A percentile compares a stretch with the other conserved stretches of the same genome.
Evolutionary conservation across 169 alveolate species (phyloP).

Genomic region (Fabrea salina): DNA sequence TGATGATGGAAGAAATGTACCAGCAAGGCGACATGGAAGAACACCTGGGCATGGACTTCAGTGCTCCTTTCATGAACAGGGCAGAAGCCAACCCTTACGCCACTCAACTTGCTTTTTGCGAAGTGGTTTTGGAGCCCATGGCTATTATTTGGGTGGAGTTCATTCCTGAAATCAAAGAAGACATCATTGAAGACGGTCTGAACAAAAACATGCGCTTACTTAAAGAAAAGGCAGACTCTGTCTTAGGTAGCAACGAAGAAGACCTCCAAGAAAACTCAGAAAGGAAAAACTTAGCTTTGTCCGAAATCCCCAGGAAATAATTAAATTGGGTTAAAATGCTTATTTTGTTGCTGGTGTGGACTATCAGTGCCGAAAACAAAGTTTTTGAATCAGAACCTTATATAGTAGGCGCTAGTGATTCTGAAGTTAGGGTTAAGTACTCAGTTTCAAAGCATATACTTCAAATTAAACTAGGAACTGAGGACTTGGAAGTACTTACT

Average conservation of each 20-base stretch:
- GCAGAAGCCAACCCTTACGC: constrained; percentile 53
- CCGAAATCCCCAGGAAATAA: no score
- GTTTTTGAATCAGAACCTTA: neutral
- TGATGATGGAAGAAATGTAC: constrained; percentile 66
- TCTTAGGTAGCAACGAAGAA: neutral
- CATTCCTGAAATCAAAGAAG: constrained; percentile 37
- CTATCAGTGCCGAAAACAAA: neutral
- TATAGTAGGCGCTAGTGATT: neutral
- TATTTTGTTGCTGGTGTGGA: neutral
- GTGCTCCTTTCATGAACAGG: constrained; percentile 47
- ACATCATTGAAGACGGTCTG: constrained; percentile 36
- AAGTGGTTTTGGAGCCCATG: constrained; percentile 58
- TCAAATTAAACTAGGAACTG: neutral
- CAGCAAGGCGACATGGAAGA: constrained; percentile 66
- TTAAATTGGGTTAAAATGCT: no score
- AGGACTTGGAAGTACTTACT: neutral
- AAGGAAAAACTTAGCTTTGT: no score
- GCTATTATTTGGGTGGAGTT: constrained; percentile 28
- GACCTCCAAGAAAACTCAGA: no score
- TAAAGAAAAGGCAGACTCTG: constrained; percentile 42
- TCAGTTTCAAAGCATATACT: neutral
- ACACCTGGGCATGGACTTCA: constrained; percentile 43
- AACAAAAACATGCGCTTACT: constrained; percentile 39
- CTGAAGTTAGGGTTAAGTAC: neutral
- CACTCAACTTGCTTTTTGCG: constrained; percentile 48